A percentile compares a stretch with the other conserved stretches of the same genome.
Conservation (phyloP, 192 early-diverging fungal genomes). For the Coemansia sp. region DNA sequence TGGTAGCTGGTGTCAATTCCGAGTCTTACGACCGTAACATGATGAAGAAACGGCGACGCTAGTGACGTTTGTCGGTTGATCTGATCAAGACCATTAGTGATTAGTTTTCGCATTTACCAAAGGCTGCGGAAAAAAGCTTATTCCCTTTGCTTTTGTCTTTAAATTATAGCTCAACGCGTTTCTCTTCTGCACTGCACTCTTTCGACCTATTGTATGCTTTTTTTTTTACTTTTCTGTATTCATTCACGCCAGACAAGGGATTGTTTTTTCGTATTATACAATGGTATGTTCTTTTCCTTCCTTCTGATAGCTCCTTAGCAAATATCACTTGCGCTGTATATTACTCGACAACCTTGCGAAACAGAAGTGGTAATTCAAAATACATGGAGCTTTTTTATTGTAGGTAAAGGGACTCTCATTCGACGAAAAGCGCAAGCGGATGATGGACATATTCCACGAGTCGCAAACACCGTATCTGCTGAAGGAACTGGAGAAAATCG, state of each 20-base stretch:
- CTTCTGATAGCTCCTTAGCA: not conserved
- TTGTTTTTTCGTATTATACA: not conserved
- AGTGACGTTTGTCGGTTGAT: not conserved
- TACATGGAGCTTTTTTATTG: not conserved
- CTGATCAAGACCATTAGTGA: not conserved
- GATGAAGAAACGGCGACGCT: not conserved
- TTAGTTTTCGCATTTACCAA: not conserved
- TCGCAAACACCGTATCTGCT: conserved; percentile 71
- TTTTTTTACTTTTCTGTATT: not conserved
- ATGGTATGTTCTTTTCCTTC: not conserved
- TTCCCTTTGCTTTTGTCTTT: not conserved
- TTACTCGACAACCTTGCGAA: not conserved
- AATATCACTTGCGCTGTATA: not conserved
- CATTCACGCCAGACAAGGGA: no score
- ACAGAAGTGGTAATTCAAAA: no score
- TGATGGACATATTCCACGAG: conserved; percentile 63
- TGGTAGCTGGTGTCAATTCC: conserved; percentile 10
- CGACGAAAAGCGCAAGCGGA: conserved; percentile 59
- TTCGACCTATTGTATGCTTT: not conserved
- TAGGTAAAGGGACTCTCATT: conserved; percentile 45
- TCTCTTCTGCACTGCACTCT: no score
- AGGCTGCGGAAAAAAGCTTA: not conserved
- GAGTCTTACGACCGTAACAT: conserved; percentile 13
- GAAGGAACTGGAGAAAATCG: conserved; percentile 84
- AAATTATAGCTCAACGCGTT: not conserved